Evolutionary conservation across 208 protist genomes (phyloP), one percentile per base, ranked within the genome.

Genomic region (Acanthamoeba healyi): DNA sequence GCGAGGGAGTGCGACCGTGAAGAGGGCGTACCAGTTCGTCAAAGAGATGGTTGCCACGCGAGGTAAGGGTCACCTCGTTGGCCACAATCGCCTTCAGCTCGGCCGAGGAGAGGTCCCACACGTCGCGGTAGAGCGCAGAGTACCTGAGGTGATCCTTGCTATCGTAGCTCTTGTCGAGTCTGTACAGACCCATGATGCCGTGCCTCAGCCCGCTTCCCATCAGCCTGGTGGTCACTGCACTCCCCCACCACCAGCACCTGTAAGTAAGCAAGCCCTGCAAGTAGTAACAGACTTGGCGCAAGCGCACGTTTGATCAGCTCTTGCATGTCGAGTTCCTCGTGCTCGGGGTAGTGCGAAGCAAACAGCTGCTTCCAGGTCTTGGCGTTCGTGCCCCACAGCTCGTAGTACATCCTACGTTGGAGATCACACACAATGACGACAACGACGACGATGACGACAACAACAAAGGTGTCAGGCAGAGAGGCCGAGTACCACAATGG

Each of bases 321-420:
- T 15, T 38, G 36, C 67, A 79, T 46, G 36, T 79, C 67, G 38
- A 79, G 42, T 10, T 79, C 36, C 29, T 79, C 67, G 38, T 79
- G 67, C 36, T 79, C 36, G 6, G 67, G 67, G 19, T 79, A 79
- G 67, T 44, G 67, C 38, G 67, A 46, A 14, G 67, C 67, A 44
- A 79, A 79, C 36, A 79, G 67, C 24, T 79, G 67, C 67, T 79
- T 79, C 67, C 67, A 79, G n/a, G 67, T 79, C 36, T 44, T 79
- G 2, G 38, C 67, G 5, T 44, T 40, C 5, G 67, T 79, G 36
- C 67, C 32, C 67, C 67, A 79, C 9, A 79, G 36, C 32, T 79
- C 67, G 38, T 79, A 38, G 67, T 79, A 79, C 36, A 46, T 38
- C 38, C 67, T 79, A 12, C 17, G n/a, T 0, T 5, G 12, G 15